Conservation (phyloP, 805 yeast species). For the Kodamaea kaohsiungensis region DNA sequence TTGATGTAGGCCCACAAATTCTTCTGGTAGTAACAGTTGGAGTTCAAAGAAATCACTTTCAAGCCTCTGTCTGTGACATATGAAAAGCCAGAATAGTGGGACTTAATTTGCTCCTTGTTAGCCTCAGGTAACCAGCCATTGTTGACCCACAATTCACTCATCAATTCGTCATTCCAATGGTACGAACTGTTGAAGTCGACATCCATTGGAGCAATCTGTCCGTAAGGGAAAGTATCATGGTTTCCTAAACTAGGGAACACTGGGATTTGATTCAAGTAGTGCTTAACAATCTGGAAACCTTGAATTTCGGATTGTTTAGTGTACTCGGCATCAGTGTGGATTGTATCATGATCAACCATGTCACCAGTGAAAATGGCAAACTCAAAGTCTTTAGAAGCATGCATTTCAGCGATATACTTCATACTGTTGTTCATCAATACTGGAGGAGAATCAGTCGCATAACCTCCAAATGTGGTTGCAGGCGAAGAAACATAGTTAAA, state of each 20-base stretch:
- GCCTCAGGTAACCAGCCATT: conserved; percentile 38
- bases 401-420: conserved; percentile 39
- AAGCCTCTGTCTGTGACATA: conserved; percentile 56
- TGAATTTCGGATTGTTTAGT: conserved; percentile 74
- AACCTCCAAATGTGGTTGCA: conserved; percentile 62
- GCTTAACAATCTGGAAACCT: conserved; percentile 62
- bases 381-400: conserved; percentile 45
- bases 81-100: conserved; percentile 64
- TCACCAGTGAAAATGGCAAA: conserved; percentile 75
- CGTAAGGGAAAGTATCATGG: conserved; percentile 74
- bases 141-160: conserved; percentile 37
- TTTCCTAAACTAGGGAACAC: conserved; percentile 66
- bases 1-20: conserved; percentile 55
- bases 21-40: conserved; percentile 66
- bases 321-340: conserved; percentile 52
- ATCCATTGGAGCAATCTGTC: conserved; percentile 58
- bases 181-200: conserved; percentile 29
- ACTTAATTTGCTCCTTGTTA: conserved; percentile 26
- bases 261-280: conserved; percentile 51
- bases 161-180: conserved; percentile 40
- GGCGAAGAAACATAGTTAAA: conserved; percentile 44
- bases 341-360: conserved; percentile 66
- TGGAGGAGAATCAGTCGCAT: conserved; percentile 68
- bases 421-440: conserved; percentile 59
- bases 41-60: conserved; percentile 61